Conservation (phyloP, 768 basidiomycete genomes). For the Boletus coccyginus region DNA sequence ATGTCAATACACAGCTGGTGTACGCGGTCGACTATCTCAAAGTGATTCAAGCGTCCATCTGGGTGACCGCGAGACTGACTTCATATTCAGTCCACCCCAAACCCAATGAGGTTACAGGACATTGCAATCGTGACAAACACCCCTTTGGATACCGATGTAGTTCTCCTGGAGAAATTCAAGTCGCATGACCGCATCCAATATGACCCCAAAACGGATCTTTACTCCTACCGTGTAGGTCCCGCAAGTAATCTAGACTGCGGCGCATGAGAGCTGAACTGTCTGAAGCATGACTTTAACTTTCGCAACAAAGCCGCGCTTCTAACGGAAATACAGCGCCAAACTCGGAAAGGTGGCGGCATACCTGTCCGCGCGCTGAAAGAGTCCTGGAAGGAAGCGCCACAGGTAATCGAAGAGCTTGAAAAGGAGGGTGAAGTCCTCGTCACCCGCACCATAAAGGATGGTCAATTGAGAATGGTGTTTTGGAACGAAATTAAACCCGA, state of each 20-base stretch:
- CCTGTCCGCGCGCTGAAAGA: slow-evolving; percentile 84
- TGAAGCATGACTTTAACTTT: slow-evolving; percentile 82
- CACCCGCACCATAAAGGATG: slow-evolving; percentile 82
- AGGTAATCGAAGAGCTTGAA: slow-evolving; percentile 86
- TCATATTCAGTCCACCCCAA: slow-evolving; percentile 52
- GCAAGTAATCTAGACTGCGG: neutral
- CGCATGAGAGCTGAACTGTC: slow-evolving; percentile 4
- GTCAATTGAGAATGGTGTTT: slow-evolving; percentile 79
- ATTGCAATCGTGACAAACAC: slow-evolving; percentile 79
- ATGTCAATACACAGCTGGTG: slow-evolving; percentile 84
- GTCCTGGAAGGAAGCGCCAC: slow-evolving; percentile 85
- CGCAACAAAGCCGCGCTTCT: slow-evolving; percentile 80
- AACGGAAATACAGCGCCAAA: slow-evolving; percentile 82
- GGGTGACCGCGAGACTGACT: slow-evolving; percentile 11
- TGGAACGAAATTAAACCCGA: slow-evolving; percentile 86
- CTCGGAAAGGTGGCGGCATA: slow-evolving; percentile 80
- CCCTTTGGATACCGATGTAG: slow-evolving; percentile 66
- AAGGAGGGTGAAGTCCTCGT: slow-evolving; percentile 85
- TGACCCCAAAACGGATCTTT: slow-evolving; percentile 82
- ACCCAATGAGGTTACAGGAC: slow-evolving; percentile 86
- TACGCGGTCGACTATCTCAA: slow-evolving; percentile 83
- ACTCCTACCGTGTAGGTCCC: slow-evolving; percentile 75
- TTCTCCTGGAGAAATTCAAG: slow-evolving; percentile 78
- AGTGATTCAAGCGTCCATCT: slow-evolving; percentile 36
- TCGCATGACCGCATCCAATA: slow-evolving; percentile 76